Conservation (phyloP, 2,329 filamentous ascomycete genomes). For the Colletotrichum cordylinicola region DNA sequence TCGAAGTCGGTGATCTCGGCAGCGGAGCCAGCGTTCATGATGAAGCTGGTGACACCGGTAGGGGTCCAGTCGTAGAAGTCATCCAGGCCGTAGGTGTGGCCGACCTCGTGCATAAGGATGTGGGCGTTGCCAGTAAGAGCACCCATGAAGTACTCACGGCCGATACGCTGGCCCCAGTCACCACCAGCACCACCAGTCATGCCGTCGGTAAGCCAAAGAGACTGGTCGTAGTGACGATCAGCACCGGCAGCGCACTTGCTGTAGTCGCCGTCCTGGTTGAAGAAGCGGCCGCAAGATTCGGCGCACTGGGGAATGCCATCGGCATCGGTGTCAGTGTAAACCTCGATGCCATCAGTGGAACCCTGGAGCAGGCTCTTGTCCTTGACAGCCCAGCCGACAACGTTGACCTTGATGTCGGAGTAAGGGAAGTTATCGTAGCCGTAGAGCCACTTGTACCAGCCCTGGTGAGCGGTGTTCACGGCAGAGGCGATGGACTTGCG, state of each 20-base stretch:
- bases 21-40: constrained; percentile 51
- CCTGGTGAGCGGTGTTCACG: constrained; percentile 39
- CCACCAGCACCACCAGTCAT: constrained; percentile 49
- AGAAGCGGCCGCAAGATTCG: constrained; percentile 47
- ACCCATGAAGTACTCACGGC: constrained; percentile 47
- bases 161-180: constrained; percentile 53
- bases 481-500: constrained; percentile 40
- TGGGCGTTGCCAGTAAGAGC: constrained; percentile 43
- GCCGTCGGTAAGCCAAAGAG: constrained; percentile 53
- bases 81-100: constrained; percentile 49
- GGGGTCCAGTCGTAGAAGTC: constrained; percentile 48
- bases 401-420: constrained; percentile 39
- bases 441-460: constrained; percentile 48
- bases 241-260: constrained; percentile 41
- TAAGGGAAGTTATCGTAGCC: constrained; percentile 51
- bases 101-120: constrained; percentile 52
- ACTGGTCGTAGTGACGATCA: constrained; percentile 47
- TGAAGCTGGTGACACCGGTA: constrained; percentile 43
- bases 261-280: constrained; percentile 49
- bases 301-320: constrained; percentile 48
- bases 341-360: constrained; percentile 38
- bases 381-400: constrained; percentile 50
- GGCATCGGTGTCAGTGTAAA: constrained; percentile 46
- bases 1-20: constrained; percentile 51
- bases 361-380: constrained; percentile 42